A percentile compares a stretch with the other conserved stretches of the same genome.
Evolutionary conservation across 176 grass and related monocot species (phyloP).

Genomic region (Avena atlantica): DNA sequence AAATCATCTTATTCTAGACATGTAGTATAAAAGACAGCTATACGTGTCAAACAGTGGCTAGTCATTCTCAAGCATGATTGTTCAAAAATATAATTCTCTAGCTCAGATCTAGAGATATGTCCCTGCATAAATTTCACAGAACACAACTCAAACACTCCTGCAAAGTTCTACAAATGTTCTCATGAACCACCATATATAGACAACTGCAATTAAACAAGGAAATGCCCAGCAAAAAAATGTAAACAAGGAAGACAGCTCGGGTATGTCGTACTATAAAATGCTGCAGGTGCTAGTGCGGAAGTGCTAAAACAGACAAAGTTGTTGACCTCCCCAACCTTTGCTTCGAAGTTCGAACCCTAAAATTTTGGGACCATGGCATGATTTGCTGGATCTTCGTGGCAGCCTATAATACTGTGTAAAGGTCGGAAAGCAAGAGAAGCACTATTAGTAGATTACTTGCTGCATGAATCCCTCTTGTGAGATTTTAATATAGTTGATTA

Average conservation of each 20-base stretch:
- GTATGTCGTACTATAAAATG: background rate
- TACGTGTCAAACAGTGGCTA: background rate
- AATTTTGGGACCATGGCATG: conserved; percentile 29
- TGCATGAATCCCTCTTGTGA: conserved; percentile 30
- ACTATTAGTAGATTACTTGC: conserved; percentile 19
- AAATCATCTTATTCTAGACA: background rate
- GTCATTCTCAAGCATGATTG: background rate
- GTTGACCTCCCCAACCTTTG: conserved; percentile 50
- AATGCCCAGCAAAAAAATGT: background rate
- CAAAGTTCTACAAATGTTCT: too few species aligned
- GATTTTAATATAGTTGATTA: conserved; percentile 26
- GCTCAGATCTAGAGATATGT: too few species aligned
- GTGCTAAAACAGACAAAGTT: conserved; percentile 18
- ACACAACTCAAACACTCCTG: too few species aligned
- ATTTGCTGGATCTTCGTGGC: conserved; percentile 43
- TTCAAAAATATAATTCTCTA: background rate
- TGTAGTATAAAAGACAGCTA: background rate
- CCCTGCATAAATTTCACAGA: too few species aligned
- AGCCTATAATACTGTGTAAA: conserved; percentile 40
- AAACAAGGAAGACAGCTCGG: background rate
- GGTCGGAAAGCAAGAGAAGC: conserved; percentile 41
- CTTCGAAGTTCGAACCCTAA: conserved; percentile 28
- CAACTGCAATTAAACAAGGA: background rate
- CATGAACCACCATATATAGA: too few species aligned
- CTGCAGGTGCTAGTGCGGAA: background rate